Base-by-base conservation (phyloP, 306 rosid species). In the Rosa multiflora region DNA sequence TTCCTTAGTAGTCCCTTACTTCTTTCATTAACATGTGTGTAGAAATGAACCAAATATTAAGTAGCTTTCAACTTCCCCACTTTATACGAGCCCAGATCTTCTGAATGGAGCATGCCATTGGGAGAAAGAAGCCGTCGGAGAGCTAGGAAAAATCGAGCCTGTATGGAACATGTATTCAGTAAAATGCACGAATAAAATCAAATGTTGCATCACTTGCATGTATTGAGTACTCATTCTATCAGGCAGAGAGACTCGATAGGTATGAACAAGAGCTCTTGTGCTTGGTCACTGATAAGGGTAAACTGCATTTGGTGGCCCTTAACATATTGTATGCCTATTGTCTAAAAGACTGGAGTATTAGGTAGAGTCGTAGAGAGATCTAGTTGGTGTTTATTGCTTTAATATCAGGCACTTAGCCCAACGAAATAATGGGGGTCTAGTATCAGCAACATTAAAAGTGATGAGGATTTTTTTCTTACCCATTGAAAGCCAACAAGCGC, bases 91-190 rank as follows among this genome's bases (percentile, higher is more conserved):
- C 52, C 51, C 29, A 68, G 32, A 10, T 68, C 72, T 8, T 68
- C 72, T 39, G 23, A 0, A 10, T 40, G 51, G 6, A 68, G 72
- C 72, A 68, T 68, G 32, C 72, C 72, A 42, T 42, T 42, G 9
- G 72, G 72, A 68, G 72, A 68, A 40, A 68, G 35, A 68, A 68
- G 51, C 72, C 72, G 72, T 23, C 72, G 72, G 51, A 68, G 72
- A 20, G 72, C 72, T 10, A 68, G 43, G 72, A 68, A 17, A 68
- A 68, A 68, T 68, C 72, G 72, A 68, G 32, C 72, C 72, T 68
- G 72, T 18, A 68, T 20, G 14, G 42, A 68, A 68, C 49, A 18
- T 68, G 72, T 10, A 18, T 67, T 68, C 72, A 68, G 51, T 15
- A 2, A 15, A 37, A 66, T 66, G 71, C 20, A 66, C 8, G 15